These are phyloP conservation scores for Porogramme epimiltina DNA, from an alignment of 1,284 basidiomycete genomes.

Conservation along the genomic window DNA sequence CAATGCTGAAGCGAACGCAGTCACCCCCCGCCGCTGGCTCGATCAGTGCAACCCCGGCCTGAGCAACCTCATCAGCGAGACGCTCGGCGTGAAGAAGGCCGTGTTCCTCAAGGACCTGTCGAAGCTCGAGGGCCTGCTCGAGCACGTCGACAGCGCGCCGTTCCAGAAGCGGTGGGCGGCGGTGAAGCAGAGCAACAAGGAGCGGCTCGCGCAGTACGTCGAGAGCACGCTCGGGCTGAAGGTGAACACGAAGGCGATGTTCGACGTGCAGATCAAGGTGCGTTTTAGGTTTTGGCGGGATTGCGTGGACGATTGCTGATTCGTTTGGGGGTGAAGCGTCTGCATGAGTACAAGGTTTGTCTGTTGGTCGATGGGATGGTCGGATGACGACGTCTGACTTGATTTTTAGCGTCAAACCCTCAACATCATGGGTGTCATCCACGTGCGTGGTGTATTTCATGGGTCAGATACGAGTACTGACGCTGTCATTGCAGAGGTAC, in stretches of 20 bases:
- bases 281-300: not conserved
- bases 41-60: slow-evolving; percentile 90
- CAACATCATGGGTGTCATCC: slow-evolving; percentile 85
- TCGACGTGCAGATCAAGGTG: slow-evolving; percentile 92
- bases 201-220: slow-evolving; percentile 79
- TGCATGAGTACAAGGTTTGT: slow-evolving; percentile 85
- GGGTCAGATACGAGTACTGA: not conserved
- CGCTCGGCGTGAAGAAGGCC: slow-evolving; percentile 72
- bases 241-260: slow-evolving; percentile 82
- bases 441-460: slow-evolving; percentile 46
- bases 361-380: too few relatives aligned
- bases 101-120: slow-evolving; percentile 82
- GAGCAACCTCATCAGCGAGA: slow-evolving; percentile 80
- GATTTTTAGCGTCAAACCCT: slow-evolving; percentile 71
- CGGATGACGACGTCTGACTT: too few relatives aligned
- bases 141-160: slow-evolving; percentile 66
- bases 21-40: slow-evolving; percentile 87
- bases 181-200: slow-evolving; percentile 88
- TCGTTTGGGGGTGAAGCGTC: slow-evolving; percentile 43
- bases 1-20: slow-evolving; percentile 34
- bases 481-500: slow-evolving; percentile 62
- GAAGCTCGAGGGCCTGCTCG: slow-evolving; percentile 68
- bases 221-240: slow-evolving; percentile 73
- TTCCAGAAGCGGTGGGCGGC: slow-evolving; percentile 82
- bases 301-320: not conserved